Base-by-base conservation (phyloP, 192 early-diverging fungal genomes). In the Podila verticillata region DNA sequence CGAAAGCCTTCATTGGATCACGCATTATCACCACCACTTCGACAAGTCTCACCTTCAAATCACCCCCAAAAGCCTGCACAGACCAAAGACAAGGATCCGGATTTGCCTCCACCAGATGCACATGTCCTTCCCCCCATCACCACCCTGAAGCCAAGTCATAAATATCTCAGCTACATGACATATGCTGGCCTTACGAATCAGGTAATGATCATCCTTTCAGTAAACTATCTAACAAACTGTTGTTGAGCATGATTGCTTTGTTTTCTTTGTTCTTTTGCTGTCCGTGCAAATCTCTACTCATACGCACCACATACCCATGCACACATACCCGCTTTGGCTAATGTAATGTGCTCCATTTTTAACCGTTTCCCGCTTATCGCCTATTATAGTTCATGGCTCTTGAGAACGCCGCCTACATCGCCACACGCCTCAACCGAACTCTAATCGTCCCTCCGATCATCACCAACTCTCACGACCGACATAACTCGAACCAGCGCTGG, bases 141-240 rank as follows among this genome's bases (percentile, higher is more conserved):
- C 29, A 9, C n/a, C 10, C 61, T 80, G 31, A 48, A 65, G 19
- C 60, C 70, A 0, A 12, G 20, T 5, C 26, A 31, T 26, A 63
- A 59, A 26, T 80, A 80, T 34, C 54, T 80, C 26, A 32, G 51
- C 20, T 80, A 48, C 54, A 63, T 80, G 61, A 47, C 61, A 8
- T 80, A 80, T 28, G 77, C 70, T 5, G 77, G 77, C 28, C 65
- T 80, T 20, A 80, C 77, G 35, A 80, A 72, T 34, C 77, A 80
- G 59, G 77, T 70, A 78, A 30, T 64, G 36, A 9, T 26, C 47
- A 39, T 17, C 48, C 44, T 26, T 49, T n/a, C n/a, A 30, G 13
- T 39, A n/a, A n/a, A n/a, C n/a, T n/a, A n/a, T n/a, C n/a, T n/a
- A n/a, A n/a, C n/a, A n/a, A n/a, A n/a, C n/a, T n/a, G n/a, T 32